These are phyloP conservation scores for Nannizziopsis barbatae DNA, from an alignment of 2,329 filamentous ascomycete species.

Conservation along the genomic window DNA sequence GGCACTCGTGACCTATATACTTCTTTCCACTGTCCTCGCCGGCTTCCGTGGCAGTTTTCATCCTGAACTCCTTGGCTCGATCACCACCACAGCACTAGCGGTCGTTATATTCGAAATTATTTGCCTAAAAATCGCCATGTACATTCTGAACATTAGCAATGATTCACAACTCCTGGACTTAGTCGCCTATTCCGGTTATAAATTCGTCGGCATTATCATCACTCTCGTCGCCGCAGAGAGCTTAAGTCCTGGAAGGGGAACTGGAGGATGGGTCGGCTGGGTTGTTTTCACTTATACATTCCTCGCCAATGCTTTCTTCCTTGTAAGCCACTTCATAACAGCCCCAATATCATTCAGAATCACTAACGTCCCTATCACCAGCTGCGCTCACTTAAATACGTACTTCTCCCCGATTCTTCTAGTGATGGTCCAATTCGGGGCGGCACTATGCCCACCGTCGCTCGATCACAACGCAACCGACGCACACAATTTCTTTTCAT, in stretches of 20 bases:
- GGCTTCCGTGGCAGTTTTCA: constrained; percentile 86
- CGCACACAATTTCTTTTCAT: constrained; percentile 86
- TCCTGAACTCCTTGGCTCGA: constrained; percentile 83
- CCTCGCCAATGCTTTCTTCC: constrained; percentile 83
- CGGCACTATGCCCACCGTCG: constrained; percentile 56
- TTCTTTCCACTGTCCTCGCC: constrained; percentile 80
- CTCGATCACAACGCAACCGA: constrained; percentile 73
- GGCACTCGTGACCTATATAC: constrained; percentile 94
- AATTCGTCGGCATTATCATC: constrained; percentile 92
- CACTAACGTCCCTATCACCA: constrained; percentile 28
- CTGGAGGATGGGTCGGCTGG: constrained; percentile 83
- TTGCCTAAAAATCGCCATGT: constrained; percentile 84
- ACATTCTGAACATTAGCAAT: constrained; percentile 85
- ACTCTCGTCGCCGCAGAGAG: constrained; percentile 72
- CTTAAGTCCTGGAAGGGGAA: constrained; percentile 65
- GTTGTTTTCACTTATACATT: constrained; percentile 83
- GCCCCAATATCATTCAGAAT: neutral
- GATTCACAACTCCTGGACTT: constrained; percentile 87
- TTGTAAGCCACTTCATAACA: constrained; percentile 50
- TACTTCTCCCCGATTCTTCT: constrained; percentile 75
- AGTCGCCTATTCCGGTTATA: constrained; percentile 94
- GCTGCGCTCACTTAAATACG: constrained; percentile 92
- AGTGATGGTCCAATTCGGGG: constrained; percentile 51
- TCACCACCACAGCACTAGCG: constrained; percentile 69
- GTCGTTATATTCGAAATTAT: constrained; percentile 81